Conservation (phyloP, 2,329 filamentous ascomycete species). For the Colletotrichum echinochloae region DNA sequence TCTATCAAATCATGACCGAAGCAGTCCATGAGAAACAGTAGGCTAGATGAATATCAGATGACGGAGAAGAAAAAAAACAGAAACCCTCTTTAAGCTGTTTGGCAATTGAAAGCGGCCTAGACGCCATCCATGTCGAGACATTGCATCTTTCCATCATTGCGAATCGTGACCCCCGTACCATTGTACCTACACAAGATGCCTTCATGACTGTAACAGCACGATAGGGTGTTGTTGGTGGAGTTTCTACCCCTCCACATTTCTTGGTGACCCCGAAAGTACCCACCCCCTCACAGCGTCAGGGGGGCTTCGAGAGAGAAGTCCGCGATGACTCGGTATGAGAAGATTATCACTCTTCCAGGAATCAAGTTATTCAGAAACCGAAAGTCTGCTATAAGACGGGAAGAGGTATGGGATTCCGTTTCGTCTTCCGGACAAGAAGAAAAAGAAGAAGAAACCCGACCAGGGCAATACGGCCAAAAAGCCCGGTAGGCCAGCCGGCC, state of each 20-base stretch:
- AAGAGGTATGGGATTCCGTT: background rate
- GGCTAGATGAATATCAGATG: background rate
- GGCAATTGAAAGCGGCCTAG: background rate
- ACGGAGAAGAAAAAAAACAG: background rate
- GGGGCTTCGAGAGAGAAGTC: background rate
- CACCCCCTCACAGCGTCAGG: background rate
- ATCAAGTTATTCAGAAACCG: background rate
- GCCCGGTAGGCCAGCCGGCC: background rate
- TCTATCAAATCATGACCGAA: background rate
- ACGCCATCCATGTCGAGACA: background rate
- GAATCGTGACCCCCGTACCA: background rate
- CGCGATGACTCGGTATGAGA: background rate
- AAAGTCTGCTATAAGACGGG: background rate
- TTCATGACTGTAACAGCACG: background rate
- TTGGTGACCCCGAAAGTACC: background rate
- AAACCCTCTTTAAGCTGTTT: too few relatives aligned
- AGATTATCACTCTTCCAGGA: background rate
- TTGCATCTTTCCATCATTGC: background rate
- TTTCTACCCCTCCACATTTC: slow-evolving; percentile 1
- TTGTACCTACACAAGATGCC: background rate
- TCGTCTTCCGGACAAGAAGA: background rate
- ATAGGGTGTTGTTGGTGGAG: background rate
- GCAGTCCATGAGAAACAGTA: background rate
- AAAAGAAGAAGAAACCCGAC: background rate
- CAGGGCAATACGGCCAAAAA: background rate